phyloP scores from a whole-genome alignment of 805 yeast genomes.

The Teunomyces gatunensis region DNA sequence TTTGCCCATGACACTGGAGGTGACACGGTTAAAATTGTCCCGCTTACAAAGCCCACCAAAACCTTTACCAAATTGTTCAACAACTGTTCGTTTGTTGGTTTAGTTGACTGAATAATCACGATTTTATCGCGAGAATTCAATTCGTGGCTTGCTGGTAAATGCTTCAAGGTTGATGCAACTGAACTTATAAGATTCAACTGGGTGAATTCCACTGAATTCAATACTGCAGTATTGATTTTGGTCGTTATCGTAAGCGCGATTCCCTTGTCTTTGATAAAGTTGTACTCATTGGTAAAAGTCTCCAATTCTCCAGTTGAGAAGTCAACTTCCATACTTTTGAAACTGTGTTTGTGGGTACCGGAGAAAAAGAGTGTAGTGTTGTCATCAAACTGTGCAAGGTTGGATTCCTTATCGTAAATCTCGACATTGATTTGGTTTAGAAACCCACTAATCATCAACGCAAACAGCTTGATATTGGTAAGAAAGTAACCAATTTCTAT shows the following conservation, averaged over 20 bases:
- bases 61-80: constrained; percentile 34
- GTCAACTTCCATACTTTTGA: neutral
- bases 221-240: constrained; percentile 13
- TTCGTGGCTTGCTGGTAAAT: constrained; percentile 41
- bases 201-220: constrained; percentile 33
- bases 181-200: constrained; percentile 54
- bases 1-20: constrained; percentile 9
- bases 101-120: constrained; percentile 17
- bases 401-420: constrained; percentile 24
- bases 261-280: constrained; percentile 35
- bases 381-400: neutral
- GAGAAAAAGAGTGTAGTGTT: neutral
- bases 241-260: constrained; percentile 27
- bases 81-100: constrained; percentile 19
- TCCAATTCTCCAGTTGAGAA: constrained; percentile 5
- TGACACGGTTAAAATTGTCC: constrained; percentile 23
- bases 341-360: neutral
- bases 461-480: constrained; percentile 30
- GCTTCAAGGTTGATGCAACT: constrained; percentile 50
- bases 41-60: constrained; percentile 38
- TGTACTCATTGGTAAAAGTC: constrained; percentile 29
- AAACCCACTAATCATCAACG: constrained; percentile 44
- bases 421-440: constrained; percentile 41
- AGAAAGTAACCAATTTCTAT: constrained; percentile 22
- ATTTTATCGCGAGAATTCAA: constrained; percentile 24